Percentiles rank a stretch among this genome's conserved stretches.
Evolutionary conservation across 768 basidiomycete genomes (phyloP).

Genomic region (Trametes sanguinea): DNA sequence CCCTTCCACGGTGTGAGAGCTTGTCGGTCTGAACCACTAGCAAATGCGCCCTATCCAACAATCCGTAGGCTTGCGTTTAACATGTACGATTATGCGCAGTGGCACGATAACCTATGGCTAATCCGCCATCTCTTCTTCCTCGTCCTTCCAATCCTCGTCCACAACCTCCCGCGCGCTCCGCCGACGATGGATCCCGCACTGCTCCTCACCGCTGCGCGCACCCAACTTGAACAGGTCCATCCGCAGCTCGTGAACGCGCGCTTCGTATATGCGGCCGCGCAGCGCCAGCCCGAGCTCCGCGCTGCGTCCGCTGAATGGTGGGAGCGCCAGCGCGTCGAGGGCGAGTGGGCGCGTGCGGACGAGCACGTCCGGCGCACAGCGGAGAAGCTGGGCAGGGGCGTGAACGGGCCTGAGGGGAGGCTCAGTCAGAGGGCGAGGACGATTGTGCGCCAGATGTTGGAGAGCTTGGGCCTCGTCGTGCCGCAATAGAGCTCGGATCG

Average conservation of each 20-base stretch:
- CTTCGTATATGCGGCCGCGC: constrained; percentile 55
- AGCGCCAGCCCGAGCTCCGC: constrained; percentile 53
- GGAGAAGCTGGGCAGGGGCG: constrained; percentile 24
- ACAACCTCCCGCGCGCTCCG: constrained; percentile 41
- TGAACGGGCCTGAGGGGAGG: constrained; percentile 20
- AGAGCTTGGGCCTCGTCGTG: constrained; percentile 1
- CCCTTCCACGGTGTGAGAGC: no score
- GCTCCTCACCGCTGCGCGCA: constrained; percentile 27
- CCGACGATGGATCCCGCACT: constrained; percentile 22
- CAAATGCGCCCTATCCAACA: no score
- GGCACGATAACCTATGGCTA: constrained; percentile 62
- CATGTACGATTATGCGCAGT: no score
- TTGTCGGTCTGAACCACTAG: no score
- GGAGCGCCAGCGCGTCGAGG: constrained; percentile 55
- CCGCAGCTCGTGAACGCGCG: constrained; percentile 56
- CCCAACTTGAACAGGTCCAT: constrained; percentile 40
- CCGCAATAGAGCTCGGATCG: background rate
- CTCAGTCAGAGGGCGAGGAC: constrained; percentile 25
- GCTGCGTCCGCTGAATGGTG: constrained; percentile 54
- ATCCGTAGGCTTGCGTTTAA: no score
- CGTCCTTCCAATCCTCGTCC: constrained; percentile 52
- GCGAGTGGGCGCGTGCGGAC: constrained; percentile 50
- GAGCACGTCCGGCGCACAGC: constrained; percentile 39
- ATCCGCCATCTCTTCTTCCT: constrained; percentile 62
- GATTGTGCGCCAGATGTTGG: constrained; percentile 9